Evolutionary conservation across 805 yeast genomes (phyloP), one percentile per base, ranked within the genome.

Genomic region (Kodamaea sagamina): DNA sequence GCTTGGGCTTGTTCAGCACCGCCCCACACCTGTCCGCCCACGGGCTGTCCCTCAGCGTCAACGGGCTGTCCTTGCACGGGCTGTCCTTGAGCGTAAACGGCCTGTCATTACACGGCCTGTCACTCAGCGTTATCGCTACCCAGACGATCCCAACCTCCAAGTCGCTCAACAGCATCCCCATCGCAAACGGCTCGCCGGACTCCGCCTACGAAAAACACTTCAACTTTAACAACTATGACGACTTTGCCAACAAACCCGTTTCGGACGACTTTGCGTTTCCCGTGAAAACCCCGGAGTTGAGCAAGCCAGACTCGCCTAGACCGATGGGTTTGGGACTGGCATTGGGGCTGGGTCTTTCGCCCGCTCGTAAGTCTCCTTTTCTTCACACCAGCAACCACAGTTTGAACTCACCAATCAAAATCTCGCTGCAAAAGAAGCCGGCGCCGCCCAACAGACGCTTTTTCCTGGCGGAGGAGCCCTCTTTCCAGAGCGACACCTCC

Each of bases 1-100:
- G 72, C 5, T 49, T 67, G 27, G 73, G 73, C 1, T 48, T 68
- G 27, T 65, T 66, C 41, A n/a, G n/a, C 60, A 67, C 4, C 63
- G 67, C 3, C 57, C 62, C n/a, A n/a, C n/a, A n/a, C n/a, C n/a
- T n/a, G n/a, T n/a, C n/a, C n/a, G n/a, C n/a, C n/a, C n/a, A n/a
- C n/a, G n/a, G n/a, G n/a, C n/a, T n/a, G n/a, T n/a, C n/a, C n/a
- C n/a, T n/a, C n/a, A n/a, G n/a, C n/a, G n/a, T n/a, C n/a, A n/a
- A n/a, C n/a, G n/a, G n/a, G n/a, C n/a, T n/a, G n/a, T n/a, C n/a
- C n/a, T n/a, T n/a, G n/a, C n/a, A n/a, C n/a, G n/a, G n/a, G n/a
- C n/a, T n/a, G n/a, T n/a, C 22, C 13, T 10, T 12, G 11, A 16
- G 22, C 22, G 24, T 11, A n/a, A 37, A 18, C 25, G 34, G 15